These are phyloP conservation scores for Sonneratia alba DNA, from an alignment of 345 rosid genomes.

Conservation along the genomic window DNA sequence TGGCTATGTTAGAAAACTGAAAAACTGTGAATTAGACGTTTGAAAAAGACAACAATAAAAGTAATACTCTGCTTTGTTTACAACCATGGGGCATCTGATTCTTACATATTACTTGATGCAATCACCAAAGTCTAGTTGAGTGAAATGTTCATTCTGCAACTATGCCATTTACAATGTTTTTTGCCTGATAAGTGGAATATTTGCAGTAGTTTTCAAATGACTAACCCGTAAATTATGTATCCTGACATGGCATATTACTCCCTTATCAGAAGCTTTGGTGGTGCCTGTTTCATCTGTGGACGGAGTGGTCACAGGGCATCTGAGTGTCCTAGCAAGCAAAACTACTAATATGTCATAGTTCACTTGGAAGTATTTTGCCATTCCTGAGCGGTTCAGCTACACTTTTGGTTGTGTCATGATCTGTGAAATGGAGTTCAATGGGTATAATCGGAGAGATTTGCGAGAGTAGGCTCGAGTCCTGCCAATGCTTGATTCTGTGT, in stretches of 20 bases:
- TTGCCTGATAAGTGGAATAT: not conserved
- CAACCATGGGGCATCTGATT: not conserved
- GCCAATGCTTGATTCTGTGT: not conserved
- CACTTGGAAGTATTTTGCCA: not conserved
- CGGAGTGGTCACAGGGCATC: constrained; percentile 78
- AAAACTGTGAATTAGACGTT: too few species aligned
- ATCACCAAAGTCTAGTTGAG: not conserved
- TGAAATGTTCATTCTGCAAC: not conserved
- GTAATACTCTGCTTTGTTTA: not conserved
- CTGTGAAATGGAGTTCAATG: not conserved
- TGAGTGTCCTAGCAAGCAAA: constrained; percentile 59
- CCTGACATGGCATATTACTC: not conserved
- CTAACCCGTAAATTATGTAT: not conserved
- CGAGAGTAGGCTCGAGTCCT: not conserved
- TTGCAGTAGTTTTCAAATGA: not conserved
- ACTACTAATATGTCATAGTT: constrained; percentile 16
- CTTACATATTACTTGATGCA: not conserved
- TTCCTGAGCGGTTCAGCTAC: not conserved
- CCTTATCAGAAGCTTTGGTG: constrained; percentile 51
- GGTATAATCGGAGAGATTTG: not conserved
- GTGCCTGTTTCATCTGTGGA: constrained; percentile 78
- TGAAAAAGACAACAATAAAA: not conserved
- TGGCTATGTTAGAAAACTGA: not conserved
- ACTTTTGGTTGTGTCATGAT: not conserved
- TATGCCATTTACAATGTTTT: not conserved